Percentiles rank a stretch among this genome's conserved stretches.
Evolutionary conservation across 495 filamentous ascomycete species (phyloP).

Genomic region (Glarea lozoyensis): DNA sequence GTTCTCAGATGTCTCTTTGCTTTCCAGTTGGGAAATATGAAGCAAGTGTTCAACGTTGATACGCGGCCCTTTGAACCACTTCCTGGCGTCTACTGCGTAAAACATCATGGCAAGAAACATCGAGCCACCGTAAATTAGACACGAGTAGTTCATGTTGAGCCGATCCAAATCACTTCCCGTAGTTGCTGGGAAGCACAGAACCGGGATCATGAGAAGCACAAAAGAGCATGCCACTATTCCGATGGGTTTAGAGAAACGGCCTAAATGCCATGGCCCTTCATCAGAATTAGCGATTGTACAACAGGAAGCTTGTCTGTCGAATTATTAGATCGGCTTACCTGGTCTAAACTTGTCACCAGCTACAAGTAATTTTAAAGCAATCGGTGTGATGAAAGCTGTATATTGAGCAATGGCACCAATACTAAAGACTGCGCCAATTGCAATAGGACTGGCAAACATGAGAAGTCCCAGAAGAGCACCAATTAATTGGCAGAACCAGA

Average conservation of each 20-base stretch:
- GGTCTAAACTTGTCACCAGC: conserved; percentile 58
- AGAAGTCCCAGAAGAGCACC: conserved; percentile 56
- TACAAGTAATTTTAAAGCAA: conserved; percentile 64
- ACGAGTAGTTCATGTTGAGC: conserved; percentile 53
- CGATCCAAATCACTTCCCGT: conserved; percentile 45
- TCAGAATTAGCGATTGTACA: neutral
- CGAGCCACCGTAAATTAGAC: neutral
- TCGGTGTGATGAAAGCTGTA: conserved; percentile 61
- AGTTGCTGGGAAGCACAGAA: conserved; percentile 56
- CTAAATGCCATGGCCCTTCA: conserved; percentile 61
- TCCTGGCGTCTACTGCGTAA: conserved; percentile 57
- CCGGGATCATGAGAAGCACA: conserved; percentile 60
- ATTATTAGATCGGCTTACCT: neutral
- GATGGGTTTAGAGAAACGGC: conserved; percentile 46
- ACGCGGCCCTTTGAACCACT: conserved; percentile 65
- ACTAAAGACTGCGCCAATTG: conserved; percentile 63
- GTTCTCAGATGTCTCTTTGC: no score
- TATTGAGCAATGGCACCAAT: conserved; percentile 69
- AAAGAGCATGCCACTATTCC: conserved; percentile 50
- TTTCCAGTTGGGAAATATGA: neutral
- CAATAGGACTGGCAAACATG: conserved; percentile 51
- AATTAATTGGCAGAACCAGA: conserved; percentile 56
- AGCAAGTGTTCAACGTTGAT: conserved; percentile 45
- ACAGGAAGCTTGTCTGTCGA: neutral
- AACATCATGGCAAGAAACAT: conserved; percentile 56